Base-by-base conservation (phyloP, 2,329 filamentous ascomycete species). In the Fonsecaea nubica region DNA sequence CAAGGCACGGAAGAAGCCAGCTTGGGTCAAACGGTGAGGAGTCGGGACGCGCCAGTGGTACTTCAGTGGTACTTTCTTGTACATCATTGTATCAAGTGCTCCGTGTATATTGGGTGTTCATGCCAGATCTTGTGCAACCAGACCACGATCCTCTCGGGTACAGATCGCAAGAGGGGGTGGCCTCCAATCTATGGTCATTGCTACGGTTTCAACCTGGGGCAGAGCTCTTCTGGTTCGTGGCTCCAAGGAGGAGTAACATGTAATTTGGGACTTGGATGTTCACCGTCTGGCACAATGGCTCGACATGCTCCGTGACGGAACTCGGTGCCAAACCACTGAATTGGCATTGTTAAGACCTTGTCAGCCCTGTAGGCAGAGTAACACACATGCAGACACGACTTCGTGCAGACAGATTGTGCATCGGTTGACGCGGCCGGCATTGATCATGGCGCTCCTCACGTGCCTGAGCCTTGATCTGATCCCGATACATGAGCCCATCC, bases 1-100 rank as follows among this genome's bases (percentile, higher is more conserved):
- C 82, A 99, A 99, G 86, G 94, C 95, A 65, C 91, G 95, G 81
- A 99, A 99, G 89, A 96, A 91, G 88, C 94, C 94, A 67, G 87
- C 95, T 75, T 99, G 96, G 95, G 93, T 98, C 85, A 98, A 97
- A 88, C 84, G 87, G 78, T 89, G 72, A 79, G 69, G 64, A 36
- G 36, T 57, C 58, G 53, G 58, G 32, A 13, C 36, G 35, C 52
- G 53, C 42, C n/a, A 25, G 25, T 25, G 25, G 25, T 25, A 25
- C 25, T 25, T 25, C 25, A 8, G 57, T 62, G 64, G 61, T 64
- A 61, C 69, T 70, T 56, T 33, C 72, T 66, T 75, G 73, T 73
- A 72, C 66, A 72, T 67, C 75, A 69, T 72, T 73, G 73, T 73
- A 57, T 60, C 45, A 63, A 72, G 25, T 74, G 73, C 50, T 65